A percentile compares a stretch with the other conserved stretches of the same genome.
Conservation (phyloP, 208 protist genomes). For the Trypanosoma platydactyli region DNA sequence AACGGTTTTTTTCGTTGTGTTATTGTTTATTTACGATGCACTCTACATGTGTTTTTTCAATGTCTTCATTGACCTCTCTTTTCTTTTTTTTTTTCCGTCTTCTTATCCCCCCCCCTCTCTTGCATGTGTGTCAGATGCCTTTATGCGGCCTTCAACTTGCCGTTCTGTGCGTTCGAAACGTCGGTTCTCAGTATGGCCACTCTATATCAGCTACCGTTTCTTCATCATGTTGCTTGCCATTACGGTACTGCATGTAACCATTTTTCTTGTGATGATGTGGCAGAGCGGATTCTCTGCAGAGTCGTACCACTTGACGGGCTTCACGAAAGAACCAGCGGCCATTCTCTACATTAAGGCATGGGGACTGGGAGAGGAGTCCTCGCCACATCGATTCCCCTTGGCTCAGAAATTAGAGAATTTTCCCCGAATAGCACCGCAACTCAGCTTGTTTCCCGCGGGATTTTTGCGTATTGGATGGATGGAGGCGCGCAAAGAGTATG, state of each 20-base stretch:
- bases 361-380: not conserved
- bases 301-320: no score
- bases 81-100: conserved; percentile 10
- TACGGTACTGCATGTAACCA: no score
- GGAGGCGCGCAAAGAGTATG: not conserved
- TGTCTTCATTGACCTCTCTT: conserved; percentile 2
- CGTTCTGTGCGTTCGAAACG: no score
- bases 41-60: not conserved
- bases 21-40: not conserved
- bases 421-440: not conserved
- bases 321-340: not conserved
- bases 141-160: not conserved
- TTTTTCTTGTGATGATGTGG: no score
- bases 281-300: no score
- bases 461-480: conserved; percentile 5
- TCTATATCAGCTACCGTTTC: not conserved
- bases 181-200: not conserved
- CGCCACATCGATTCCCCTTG: not conserved
- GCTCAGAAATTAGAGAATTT: conserved; percentile 6
- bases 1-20: no score
- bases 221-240: no score
- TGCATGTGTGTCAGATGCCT: not conserved
- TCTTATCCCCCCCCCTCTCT: not conserved
- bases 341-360: not conserved
- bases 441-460: conserved; percentile 18